Evolutionary conservation across 108 stramenopile species (phyloP), one percentile per base, ranked within the genome.

Genomic region (Pseudonitzschia multistriata): DNA sequence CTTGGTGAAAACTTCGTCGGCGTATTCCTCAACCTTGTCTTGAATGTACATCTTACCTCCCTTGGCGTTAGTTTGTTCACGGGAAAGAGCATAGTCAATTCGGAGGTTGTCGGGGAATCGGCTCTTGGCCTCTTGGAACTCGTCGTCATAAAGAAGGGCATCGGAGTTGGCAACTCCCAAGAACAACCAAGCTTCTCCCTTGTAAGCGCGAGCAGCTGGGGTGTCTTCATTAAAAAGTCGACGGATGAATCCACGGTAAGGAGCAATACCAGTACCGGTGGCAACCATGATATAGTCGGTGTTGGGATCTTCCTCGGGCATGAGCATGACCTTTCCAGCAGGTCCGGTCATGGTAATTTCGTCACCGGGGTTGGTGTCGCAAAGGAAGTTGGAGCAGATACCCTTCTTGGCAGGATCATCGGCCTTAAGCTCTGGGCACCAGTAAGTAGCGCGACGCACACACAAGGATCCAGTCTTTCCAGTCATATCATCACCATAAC

Each of bases 31-130:
- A 62, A 98, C 93, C 92, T 98, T 98, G 84, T 98, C 97, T 80
- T 98, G 97, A 66, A 98, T 96, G 87, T 98, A 98, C 97, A 98
- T 98, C 80, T 98, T 98, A 45, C 96, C 97, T 36, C 97, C 97
- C 66, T 83, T 84, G 77, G 83, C 86, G 88, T 98, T 98, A 59
- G 65, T 87, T 70, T 96, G 94, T 72, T 98, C 97, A 56, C 97
- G 90, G 28, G 92, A 93, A 49, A 98, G 81, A 8, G 97, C 97
- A 69, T 96, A 96, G 86, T 98, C 96, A 28, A 96, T 69, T 47
- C 94, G 90, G 86, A 98, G 94, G 81, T 97, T 89, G 3, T 95
- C 74, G 62, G 97, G 96, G 82, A 70, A 83, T 31, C 81, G 78
- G 36, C 74, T 71, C 79, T 93, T 91, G 57, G 88, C 93, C 65